These are phyloP conservation scores for Coemansia sp. DNA, from an alignment of 192 early-diverging fungal genomes.

Conservation along the genomic window DNA sequence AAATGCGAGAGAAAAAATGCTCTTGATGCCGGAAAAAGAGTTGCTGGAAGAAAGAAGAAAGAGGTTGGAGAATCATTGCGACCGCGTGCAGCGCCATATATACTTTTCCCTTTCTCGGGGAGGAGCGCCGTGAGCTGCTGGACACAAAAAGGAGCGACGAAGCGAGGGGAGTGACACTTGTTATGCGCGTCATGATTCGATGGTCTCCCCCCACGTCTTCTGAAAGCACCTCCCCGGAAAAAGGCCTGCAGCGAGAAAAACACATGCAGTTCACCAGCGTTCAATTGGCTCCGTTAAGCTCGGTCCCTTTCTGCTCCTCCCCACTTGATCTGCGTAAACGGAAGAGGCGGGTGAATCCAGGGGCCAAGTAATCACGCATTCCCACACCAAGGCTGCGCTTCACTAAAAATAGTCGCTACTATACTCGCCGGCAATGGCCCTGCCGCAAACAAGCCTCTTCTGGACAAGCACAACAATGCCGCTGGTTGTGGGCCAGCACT, in stretches of 20 bases:
- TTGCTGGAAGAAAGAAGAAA: background rate
- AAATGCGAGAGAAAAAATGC: conserved; percentile 2
- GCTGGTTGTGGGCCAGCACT: background rate
- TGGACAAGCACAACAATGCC: background rate
- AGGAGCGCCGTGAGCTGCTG: too few relatives aligned
- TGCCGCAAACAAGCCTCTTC: background rate
- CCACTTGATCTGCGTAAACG: background rate
- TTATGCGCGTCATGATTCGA: background rate
- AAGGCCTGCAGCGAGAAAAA: background rate
- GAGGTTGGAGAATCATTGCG: background rate
- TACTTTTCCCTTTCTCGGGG: too few relatives aligned
- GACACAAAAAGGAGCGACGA: background rate
- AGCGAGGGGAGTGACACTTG: too few relatives aligned
- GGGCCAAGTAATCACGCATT: background rate
- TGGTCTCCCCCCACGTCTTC: background rate
- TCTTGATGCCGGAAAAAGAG: background rate
- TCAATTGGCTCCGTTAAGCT: background rate
- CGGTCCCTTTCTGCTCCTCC: background rate
- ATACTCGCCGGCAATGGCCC: background rate
- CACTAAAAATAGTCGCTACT: conserved; percentile 3
- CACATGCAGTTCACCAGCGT: background rate
- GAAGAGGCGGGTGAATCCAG: conserved; percentile 1
- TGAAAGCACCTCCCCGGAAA: background rate
- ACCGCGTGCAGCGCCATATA: conserved; percentile 2
- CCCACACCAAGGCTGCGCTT: background rate